Percentiles rank a stretch among this genome's conserved stretches.
These are phyloP conservation scores for Eragrostis tef DNA, from an alignment of 202 grass and related monocot genomes.

Conservation along the genomic window DNA sequence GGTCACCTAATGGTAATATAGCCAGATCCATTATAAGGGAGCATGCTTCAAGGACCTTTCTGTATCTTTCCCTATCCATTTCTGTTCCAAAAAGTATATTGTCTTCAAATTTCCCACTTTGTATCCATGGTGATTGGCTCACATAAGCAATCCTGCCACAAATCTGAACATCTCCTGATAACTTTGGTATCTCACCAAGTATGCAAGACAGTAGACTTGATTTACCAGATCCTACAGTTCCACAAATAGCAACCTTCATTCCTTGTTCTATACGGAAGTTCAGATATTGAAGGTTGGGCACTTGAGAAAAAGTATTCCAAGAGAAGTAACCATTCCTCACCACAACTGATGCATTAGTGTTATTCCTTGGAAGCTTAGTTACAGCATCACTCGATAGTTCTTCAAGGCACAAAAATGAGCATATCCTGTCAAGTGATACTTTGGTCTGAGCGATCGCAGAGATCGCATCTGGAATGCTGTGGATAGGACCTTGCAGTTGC, in stretches of 20 bases:
- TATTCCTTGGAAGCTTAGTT: not conserved
- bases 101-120: not conserved
- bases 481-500: not conserved
- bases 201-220: not conserved
- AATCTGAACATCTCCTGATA: not conserved
- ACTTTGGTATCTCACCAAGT: not conserved
- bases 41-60: not conserved
- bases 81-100: not conserved
- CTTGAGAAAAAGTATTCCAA: not conserved
- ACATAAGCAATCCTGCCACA: not conserved
- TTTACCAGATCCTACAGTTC: not conserved
- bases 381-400: not conserved
- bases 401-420: not conserved
- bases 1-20: not conserved
- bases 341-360: not conserved
- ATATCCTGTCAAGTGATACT: conserved; percentile 1
- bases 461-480: not conserved
- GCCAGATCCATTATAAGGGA: not conserved
- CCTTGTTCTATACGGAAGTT: not conserved
- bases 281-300: not conserved
- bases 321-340: not conserved
- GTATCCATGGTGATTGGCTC: not conserved
- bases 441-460: not conserved
- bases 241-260: not conserved
- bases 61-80: not conserved